A percentile compares a stretch with the other conserved stretches of the same genome.
Evolutionary conservation across 495 filamentous ascomycete species (phyloP).

Genomic region (Acidomyces sp.): DNA sequence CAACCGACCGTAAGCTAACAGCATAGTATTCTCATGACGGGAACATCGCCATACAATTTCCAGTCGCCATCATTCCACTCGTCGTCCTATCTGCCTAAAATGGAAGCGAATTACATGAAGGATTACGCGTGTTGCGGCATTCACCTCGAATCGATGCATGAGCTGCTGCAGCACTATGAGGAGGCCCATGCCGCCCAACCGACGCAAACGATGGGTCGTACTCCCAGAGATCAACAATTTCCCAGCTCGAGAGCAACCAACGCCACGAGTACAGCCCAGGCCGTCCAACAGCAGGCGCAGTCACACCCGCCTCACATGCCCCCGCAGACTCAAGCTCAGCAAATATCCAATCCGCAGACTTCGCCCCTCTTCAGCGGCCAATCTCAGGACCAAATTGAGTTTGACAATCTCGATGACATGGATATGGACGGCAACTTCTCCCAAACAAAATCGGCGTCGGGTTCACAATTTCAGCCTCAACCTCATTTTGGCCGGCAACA

Average conservation of each 20-base stretch:
- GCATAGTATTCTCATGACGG: slow-evolving; percentile 82
- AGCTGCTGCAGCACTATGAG: slow-evolving; percentile 92
- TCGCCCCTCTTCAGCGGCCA: slow-evolving; percentile 20
- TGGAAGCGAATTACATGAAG: slow-evolving; percentile 93
- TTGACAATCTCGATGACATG: slow-evolving; percentile 88
- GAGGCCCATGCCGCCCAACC: slow-evolving; percentile 69
- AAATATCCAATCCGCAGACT: slow-evolving; percentile 3
- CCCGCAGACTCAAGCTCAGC: slow-evolving; percentile 19
- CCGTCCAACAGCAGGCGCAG: slow-evolving; percentile 26
- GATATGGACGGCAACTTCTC: slow-evolving; percentile 74
- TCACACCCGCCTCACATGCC: slow-evolving; percentile 27
- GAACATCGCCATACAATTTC: slow-evolving; percentile 81
- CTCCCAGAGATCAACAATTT: slow-evolving; percentile 41
- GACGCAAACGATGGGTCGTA: slow-evolving; percentile 34
- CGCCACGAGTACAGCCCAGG: slow-evolving; percentile 19
- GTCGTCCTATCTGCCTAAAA: slow-evolving; percentile 91
- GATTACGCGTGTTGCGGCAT: slow-evolving; percentile 89
- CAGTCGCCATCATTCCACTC: slow-evolving; percentile 94
- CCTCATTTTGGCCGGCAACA: slow-evolving; percentile 60
- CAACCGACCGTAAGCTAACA: background rate
- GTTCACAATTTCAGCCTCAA: slow-evolving; percentile 39
- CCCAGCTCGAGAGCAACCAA: slow-evolving; percentile 31
- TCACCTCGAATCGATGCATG: slow-evolving; percentile 78
- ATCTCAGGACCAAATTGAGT: slow-evolving; percentile 43
- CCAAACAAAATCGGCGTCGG: slow-evolving; percentile 43